phyloP scores from a whole-genome alignment of 2,329 filamentous ascomycete species.

The Scorias spongiosa region DNA sequence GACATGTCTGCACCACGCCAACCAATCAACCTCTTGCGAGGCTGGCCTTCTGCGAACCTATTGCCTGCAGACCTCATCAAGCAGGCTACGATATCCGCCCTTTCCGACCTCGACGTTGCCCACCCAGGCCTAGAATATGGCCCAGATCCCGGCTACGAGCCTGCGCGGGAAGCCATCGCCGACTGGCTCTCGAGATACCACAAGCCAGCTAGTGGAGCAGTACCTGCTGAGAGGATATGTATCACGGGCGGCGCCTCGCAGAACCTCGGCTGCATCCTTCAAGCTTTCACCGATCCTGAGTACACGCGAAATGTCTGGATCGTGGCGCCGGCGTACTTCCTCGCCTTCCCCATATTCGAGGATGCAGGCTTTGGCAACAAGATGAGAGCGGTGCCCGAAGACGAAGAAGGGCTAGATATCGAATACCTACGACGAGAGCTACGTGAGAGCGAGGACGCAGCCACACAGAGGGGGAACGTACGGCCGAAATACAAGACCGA shows the following conservation, averaged over 20 bases:
- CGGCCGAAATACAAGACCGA: constrained; percentile 33
- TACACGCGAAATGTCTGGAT: constrained; percentile 67
- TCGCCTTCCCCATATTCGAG: constrained; percentile 74
- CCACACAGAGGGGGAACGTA: constrained; percentile 6
- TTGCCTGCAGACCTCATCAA: constrained; percentile 51
- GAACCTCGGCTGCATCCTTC: constrained; percentile 60
- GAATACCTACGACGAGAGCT: constrained; percentile 40
- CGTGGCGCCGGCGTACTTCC: constrained; percentile 66
- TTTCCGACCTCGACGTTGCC: constrained; percentile 44
- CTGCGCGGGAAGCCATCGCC: constrained; percentile 54
- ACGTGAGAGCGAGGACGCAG: constrained; percentile 31
- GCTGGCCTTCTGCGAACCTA: constrained; percentile 51
- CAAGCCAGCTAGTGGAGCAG: constrained; percentile 22
- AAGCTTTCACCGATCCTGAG: constrained; percentile 64
- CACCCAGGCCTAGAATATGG: constrained; percentile 61
- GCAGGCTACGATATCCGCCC: constrained; percentile 42
- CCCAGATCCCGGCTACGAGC: constrained; percentile 57
- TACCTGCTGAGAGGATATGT: constrained; percentile 48
- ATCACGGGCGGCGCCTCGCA: constrained; percentile 79
- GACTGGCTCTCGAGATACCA: constrained; percentile 56
- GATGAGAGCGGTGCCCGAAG: constrained; percentile 57
- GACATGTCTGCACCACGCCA: background rate
- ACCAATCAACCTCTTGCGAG: constrained; percentile 49
- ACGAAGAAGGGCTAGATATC: constrained; percentile 62
- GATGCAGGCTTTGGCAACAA: constrained; percentile 57